Evolutionary conservation across 768 basidiomycete species (phyloP), one percentile per base, ranked within the genome.

Genomic region (Leccinum rimulosum): DNA sequence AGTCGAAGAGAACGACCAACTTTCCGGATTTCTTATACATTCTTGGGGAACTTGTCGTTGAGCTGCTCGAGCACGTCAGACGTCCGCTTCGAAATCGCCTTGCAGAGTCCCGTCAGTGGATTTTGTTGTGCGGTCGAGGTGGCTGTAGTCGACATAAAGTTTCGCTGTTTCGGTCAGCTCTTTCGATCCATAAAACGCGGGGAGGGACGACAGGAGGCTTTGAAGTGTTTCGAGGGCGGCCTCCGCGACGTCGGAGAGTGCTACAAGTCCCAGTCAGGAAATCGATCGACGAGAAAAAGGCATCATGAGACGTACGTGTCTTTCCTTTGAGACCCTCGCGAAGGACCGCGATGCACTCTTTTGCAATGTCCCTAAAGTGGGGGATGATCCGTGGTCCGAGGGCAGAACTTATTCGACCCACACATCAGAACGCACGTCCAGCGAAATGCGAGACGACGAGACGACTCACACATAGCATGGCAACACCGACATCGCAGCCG

Each of bases 321-420:
- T 68, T 67, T 9, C 65, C 63, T 15, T 62, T 66, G 48, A 76
- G 66, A 27, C 68, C 70, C 45, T 81, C 78, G 19, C 76, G 79
- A 50, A 87, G 74, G 30, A 84, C 69, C 22, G 70, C 56, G 35
- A 85, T 74, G 58, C 84, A 84, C 55, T 85, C 79, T 5, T 83
- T 73, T 15, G 90, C 81, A 50, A 95, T 82, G 14, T 84, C 80
- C 54, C 84, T 84, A 74, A 97, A 88, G 73, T 85, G 81, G 5
- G 96, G 93, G 52, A 99, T 93, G 52, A 94, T 80, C 0, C 96
- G 87, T 11, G 95, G 93, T 0, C 92, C 93, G 22, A 98, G 82
- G 50, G 87, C 85, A 19, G 79, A 70, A 19, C 93, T 96, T 38
- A 66, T 15, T 49, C 30, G 36, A 35, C 3, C 48, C 31, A 35